Conservation (phyloP, 768 basidiomycete species). For the Tulasnella sp. region DNA sequence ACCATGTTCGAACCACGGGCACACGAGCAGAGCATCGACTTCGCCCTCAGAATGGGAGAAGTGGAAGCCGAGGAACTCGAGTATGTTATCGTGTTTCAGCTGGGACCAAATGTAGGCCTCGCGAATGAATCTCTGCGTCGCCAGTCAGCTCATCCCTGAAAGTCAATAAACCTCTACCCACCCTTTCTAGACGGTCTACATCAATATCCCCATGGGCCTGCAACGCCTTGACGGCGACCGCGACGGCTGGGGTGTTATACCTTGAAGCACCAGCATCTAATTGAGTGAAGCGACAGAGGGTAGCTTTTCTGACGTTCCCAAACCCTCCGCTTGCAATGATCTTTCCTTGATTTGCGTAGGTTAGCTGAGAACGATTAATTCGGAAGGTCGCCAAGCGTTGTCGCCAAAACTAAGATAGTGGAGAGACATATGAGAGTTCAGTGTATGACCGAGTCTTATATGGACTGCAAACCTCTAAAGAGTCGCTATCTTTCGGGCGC, state of each 20-base stretch:
- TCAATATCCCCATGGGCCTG: too few species aligned
- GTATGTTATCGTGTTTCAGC: not conserved
- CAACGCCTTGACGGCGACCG: not conserved
- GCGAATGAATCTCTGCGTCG: not conserved
- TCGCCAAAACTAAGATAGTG: not conserved
- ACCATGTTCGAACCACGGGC: not conserved
- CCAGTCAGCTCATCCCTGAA: not conserved
- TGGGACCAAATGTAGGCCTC: not conserved
- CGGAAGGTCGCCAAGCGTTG: not conserved
- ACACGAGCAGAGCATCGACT: not conserved
- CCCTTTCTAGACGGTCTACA: too few species aligned
- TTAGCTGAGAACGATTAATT: not conserved
- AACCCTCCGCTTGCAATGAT: not conserved
- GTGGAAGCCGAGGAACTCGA: not conserved
- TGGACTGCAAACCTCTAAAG: too few species aligned
- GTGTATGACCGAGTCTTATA: too few species aligned
- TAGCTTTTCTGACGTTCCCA: not conserved
- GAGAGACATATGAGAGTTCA: too few species aligned
- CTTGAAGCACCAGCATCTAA: not conserved
- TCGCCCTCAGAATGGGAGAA: not conserved
- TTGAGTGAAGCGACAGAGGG: not conserved
- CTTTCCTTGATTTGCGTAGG: not conserved
- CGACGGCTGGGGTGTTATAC: not conserved
- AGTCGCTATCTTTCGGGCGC: too few species aligned
- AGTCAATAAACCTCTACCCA: too few species aligned